phyloP scores from a whole-genome alignment of 2,329 filamentous ascomycete species.

The Hypoxylon sp. region DNA sequence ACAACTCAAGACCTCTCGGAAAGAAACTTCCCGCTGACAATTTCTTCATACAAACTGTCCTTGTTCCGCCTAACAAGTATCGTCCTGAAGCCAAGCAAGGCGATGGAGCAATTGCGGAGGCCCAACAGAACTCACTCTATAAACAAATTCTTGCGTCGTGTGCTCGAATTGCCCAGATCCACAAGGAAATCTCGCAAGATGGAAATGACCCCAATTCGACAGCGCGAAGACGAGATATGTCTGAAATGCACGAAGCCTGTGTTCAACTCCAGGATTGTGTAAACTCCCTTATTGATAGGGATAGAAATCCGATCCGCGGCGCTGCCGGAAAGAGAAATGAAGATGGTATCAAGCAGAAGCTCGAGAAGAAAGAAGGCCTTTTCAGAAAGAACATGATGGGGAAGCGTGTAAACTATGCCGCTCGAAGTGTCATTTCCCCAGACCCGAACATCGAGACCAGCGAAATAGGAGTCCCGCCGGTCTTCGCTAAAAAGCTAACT shows the following conservation, averaged over 20 bases:
- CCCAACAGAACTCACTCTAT: slow-evolving; percentile 89
- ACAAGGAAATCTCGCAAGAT: slow-evolving; percentile 71
- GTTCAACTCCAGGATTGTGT: slow-evolving; percentile 88
- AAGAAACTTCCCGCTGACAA: slow-evolving; percentile 83
- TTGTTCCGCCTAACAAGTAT: slow-evolving; percentile 93
- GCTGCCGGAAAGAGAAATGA: slow-evolving; percentile 82
- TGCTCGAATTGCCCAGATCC: slow-evolving; percentile 79
- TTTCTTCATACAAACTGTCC: slow-evolving; percentile 89
- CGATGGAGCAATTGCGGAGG: slow-evolving; percentile 84
- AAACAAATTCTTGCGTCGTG: slow-evolving; percentile 85
- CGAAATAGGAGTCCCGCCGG: slow-evolving; percentile 97
- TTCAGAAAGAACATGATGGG: slow-evolving; percentile 99
- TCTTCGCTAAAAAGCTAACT: slow-evolving; percentile 95
- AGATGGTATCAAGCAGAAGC: slow-evolving; percentile 95
- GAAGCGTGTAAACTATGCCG: slow-evolving; percentile 98
- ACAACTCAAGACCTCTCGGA: slow-evolving; percentile 77
- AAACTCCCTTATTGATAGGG: slow-evolving; percentile 92
- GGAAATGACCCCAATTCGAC: slow-evolving; percentile 53
- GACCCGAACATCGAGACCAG: slow-evolving; percentile 99
- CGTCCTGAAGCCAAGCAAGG: slow-evolving; percentile 88
- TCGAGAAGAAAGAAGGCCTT: slow-evolving; percentile 98
- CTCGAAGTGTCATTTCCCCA: slow-evolving; percentile 96
- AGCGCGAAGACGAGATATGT: slow-evolving; percentile 72
- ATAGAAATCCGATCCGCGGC: slow-evolving; percentile 85
- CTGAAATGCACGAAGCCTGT: slow-evolving; percentile 84